Conservation (phyloP, 768 basidiomycete species). For the Cubamyces sp. region DNA sequence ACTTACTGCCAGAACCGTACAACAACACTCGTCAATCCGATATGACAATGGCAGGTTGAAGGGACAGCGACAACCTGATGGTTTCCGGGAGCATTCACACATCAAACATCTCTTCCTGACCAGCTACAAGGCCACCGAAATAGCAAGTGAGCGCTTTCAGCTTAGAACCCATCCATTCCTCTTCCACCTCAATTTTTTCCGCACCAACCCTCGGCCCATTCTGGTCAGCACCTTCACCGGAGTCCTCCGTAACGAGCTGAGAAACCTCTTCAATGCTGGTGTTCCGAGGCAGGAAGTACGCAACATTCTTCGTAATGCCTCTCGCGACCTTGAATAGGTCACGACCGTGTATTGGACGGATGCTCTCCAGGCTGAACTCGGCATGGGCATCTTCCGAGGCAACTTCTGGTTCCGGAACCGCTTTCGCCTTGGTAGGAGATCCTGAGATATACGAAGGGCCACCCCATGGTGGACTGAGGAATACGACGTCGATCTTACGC, state of each 20-base stretch:
- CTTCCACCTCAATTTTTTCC: constrained; percentile 88
- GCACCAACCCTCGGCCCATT: neutral
- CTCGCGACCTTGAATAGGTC: constrained; percentile 80
- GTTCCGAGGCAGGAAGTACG: constrained; percentile 90
- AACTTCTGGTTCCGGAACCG: constrained; percentile 5
- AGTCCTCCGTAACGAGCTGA: constrained; percentile 41
- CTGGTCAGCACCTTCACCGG: neutral
- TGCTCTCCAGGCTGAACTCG: constrained; percentile 69
- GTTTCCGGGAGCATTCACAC: neutral
- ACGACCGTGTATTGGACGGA: constrained; percentile 81
- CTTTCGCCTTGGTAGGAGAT: constrained; percentile 23
- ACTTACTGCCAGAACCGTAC: no score
- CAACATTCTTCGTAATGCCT: constrained; percentile 77
- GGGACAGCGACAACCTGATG: no score
- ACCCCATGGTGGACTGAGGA: constrained; percentile 96
- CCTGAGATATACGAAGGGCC: constrained; percentile 72
- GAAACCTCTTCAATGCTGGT: constrained; percentile 74
- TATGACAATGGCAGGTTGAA: no score
- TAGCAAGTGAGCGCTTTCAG: constrained; percentile 95
- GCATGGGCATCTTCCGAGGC: constrained; percentile 27
- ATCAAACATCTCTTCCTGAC: constrained; percentile 61
- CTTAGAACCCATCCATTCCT: constrained; percentile 95
- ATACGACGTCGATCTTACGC: constrained; percentile 83
- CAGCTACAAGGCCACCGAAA: constrained; percentile 80
- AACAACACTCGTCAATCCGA: neutral